These are phyloP conservation scores for Penicillium daleae DNA, from an alignment of 495 filamentous ascomycete species.

Conservation along the genomic window DNA sequence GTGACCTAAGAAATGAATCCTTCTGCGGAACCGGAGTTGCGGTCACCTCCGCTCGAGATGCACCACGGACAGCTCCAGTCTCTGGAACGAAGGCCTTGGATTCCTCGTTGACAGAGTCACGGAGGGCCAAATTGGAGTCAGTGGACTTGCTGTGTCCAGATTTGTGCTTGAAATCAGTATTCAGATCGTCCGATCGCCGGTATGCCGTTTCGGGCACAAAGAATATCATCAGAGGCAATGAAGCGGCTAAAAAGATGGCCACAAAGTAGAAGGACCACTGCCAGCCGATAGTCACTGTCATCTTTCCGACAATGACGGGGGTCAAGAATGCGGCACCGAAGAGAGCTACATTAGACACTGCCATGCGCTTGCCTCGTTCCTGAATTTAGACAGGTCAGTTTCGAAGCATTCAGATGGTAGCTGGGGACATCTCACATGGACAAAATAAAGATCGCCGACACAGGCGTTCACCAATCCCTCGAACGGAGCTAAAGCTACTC, in stretches of 20 bases:
- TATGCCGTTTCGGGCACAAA: slow-evolving; percentile 88
- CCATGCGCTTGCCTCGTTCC: slow-evolving; percentile 88
- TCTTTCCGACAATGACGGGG: slow-evolving; percentile 84
- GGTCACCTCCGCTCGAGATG: slow-evolving; percentile 19
- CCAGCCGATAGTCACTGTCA: slow-evolving; percentile 77
- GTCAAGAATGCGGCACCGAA: slow-evolving; percentile 94
- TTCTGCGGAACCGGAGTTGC: slow-evolving; percentile 37
- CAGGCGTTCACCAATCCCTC: slow-evolving; percentile 77
- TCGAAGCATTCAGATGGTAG: background rate
- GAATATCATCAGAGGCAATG: slow-evolving; percentile 68
- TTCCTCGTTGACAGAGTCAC: slow-evolving; percentile 14
- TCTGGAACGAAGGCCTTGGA: slow-evolving; percentile 22
- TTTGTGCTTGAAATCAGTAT: slow-evolving; percentile 58
- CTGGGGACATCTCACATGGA: slow-evolving; percentile 60
- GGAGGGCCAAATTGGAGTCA: slow-evolving; percentile 18
- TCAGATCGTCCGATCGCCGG: slow-evolving; percentile 63
- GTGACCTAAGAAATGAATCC: slow-evolving; percentile 54
- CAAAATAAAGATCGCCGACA: slow-evolving; percentile 76
- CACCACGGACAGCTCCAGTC: background rate
- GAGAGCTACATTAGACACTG: slow-evolving; percentile 81
- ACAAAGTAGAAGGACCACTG: slow-evolving; percentile 76
- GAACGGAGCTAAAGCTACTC: slow-evolving; percentile 74
- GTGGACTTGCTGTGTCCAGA: slow-evolving; percentile 18
- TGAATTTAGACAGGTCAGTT: slow-evolving; percentile 33
- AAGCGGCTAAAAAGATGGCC: slow-evolving; percentile 65